phyloP scores from a whole-genome alignment of 1,139 yeast genomes.

The Eremothecium coryli region DNA sequence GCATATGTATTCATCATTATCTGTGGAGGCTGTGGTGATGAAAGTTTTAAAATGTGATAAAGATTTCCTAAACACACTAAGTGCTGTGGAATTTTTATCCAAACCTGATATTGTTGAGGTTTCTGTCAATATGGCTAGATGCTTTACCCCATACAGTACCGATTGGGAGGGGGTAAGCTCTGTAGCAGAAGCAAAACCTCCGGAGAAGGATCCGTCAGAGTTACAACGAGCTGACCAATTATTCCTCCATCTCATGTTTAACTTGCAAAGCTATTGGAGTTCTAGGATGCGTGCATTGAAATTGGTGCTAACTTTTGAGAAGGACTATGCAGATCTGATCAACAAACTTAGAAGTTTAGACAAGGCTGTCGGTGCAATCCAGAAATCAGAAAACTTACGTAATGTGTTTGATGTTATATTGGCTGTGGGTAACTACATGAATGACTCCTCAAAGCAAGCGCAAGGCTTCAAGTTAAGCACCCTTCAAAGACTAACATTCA shows the following conservation, averaged over 20 bases:
- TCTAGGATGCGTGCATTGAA: constrained; percentile 66
- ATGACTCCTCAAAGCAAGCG: constrained; percentile 69
- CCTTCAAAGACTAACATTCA: constrained; percentile 62
- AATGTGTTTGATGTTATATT: constrained; percentile 66
- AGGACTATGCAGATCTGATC: constrained; percentile 61
- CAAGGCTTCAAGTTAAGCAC: constrained; percentile 71
- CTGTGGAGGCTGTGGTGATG: constrained; percentile 48
- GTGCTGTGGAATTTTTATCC: constrained; percentile 62
- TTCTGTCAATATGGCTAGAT: constrained; percentile 52
- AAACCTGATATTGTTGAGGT: constrained; percentile 62
- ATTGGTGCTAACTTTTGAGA: constrained; percentile 53
- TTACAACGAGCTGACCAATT: constrained; percentile 70
- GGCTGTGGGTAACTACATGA: constrained; percentile 80
- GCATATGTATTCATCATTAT: constrained; percentile 46
- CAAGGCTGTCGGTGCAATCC: constrained; percentile 52
- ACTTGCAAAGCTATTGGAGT: constrained; percentile 71
- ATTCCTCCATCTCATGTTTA: constrained; percentile 62
- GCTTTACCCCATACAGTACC: constrained; percentile 56
- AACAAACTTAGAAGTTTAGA: constrained; percentile 53
- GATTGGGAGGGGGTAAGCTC: constrained; percentile 37
- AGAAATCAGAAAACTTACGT: constrained; percentile 49
- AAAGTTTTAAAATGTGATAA: constrained; percentile 58
- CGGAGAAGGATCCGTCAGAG: constrained; percentile 68
- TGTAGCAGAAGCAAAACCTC: constrained; percentile 35
- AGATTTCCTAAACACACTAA: constrained; percentile 45